A percentile compares a stretch with the other conserved stretches of the same genome.
phyloP scores from a whole-genome alignment of 75 land plant genomes.

The Selaginella moellendorffii region DNA sequence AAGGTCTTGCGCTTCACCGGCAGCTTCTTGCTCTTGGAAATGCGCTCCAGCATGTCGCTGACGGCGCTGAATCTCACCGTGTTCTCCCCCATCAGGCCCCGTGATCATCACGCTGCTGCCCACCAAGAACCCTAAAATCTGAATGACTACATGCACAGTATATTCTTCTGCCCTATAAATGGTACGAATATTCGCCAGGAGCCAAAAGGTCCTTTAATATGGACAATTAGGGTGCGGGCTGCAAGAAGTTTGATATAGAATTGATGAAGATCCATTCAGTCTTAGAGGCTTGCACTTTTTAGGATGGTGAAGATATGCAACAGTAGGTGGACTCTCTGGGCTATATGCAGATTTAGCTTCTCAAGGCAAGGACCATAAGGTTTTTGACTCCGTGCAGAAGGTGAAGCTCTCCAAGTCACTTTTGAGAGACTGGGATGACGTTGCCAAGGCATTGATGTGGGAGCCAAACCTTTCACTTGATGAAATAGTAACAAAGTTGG shows the following conservation, averaged over 20 bases:
- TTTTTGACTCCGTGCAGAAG: not conserved
- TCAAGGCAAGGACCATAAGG: not conserved
- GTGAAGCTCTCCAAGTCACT: not conserved
- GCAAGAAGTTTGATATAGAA: not conserved
- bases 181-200: no score
- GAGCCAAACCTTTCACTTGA: not conserved
- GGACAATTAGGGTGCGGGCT: no score
- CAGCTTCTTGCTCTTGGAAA: slow-evolving; percentile 40
- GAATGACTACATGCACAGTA: no score
- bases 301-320: not conserved
- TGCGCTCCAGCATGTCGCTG: slow-evolving; percentile 51
- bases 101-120: no score
- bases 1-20: slow-evolving; percentile 65
- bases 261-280: not conserved
- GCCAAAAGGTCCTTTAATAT: no score
- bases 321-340: not conserved
- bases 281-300: not conserved
- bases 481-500: not conserved
- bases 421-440: not conserved
- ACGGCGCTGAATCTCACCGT: slow-evolving; percentile 54
- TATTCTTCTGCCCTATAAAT: no score
- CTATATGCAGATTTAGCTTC: not conserved
- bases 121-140: no score
- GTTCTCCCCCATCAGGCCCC: slow-evolving; percentile 58
- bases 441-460: not conserved